Conservation (phyloP, 2,329 filamentous ascomycete species). For the Trichophyton simii region DNA sequence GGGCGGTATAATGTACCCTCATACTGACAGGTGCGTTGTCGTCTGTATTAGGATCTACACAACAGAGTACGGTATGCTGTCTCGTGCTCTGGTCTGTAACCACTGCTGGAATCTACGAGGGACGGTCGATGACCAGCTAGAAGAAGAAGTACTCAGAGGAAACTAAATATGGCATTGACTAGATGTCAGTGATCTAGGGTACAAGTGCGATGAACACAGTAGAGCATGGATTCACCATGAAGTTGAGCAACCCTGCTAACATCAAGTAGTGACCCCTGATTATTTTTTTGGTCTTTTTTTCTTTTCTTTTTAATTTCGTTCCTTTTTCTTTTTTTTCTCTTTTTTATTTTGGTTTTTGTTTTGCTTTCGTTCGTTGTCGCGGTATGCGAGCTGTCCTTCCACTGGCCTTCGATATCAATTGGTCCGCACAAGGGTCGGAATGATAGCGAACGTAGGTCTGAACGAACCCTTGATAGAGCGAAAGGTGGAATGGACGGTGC, state of each 20-base stretch:
- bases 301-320: background rate
- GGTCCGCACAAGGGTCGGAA: background rate
- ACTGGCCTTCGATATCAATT: background rate
- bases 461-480: background rate
- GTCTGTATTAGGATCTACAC: too few relatives aligned
- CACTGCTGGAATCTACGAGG: too few relatives aligned
- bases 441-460: background rate
- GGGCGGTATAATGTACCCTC: too few relatives aligned
- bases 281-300: background rate
- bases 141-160: background rate
- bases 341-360: background rate
- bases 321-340: background rate
- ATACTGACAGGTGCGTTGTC: too few relatives aligned
- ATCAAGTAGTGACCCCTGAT: background rate
- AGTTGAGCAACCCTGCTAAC: background rate
- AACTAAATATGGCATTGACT: background rate
- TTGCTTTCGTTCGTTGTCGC: background rate
- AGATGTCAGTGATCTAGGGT: background rate
- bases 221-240: background rate
- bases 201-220: background rate
- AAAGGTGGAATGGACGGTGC: background rate
- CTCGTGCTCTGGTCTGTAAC: too few relatives aligned
- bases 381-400: background rate
- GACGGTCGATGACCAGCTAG: background rate
- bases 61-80: too few relatives aligned